These are phyloP conservation scores for Domatiomyces catenatus DNA, from an alignment of 2,329 filamentous ascomycete genomes.

Conservation along the genomic window DNA sequence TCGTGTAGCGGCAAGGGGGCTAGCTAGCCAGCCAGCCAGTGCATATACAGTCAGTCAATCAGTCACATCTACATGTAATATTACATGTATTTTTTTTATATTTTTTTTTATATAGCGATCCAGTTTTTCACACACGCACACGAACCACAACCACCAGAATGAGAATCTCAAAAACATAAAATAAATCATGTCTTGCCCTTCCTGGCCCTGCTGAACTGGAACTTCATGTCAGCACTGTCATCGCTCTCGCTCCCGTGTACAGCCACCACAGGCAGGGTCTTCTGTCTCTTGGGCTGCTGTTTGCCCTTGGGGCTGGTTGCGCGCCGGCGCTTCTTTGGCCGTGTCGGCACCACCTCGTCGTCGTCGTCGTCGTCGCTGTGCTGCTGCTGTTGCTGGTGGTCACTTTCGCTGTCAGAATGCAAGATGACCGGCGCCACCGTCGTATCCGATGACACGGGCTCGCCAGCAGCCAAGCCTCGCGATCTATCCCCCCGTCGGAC, in stretches of 20 bases:
- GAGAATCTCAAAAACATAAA: neutral
- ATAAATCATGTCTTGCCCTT: neutral
- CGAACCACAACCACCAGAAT: neutral
- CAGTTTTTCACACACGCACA: neutral
- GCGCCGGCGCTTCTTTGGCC: conserved; percentile 11
- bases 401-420: conserved; percentile 2
- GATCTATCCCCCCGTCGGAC: conserved; percentile 19
- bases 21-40: too few relatives aligned
- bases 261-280: conserved; percentile 19
- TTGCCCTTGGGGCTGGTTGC: conserved; percentile 3
- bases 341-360: conserved; percentile 14
- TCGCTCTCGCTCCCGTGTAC: conserved; percentile 18
- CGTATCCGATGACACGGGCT: too few relatives aligned
- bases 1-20: too few relatives aligned
- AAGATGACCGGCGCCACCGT: too few relatives aligned
- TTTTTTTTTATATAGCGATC: neutral
- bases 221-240: conserved; percentile 44
- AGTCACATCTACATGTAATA: neutral
- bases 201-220: conserved; percentile 37
- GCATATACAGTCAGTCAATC: too few relatives aligned
- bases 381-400: too few relatives aligned
- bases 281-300: conserved; percentile 15
- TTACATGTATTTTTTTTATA: neutral
- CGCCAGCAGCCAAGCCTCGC: neutral
- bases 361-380: conserved; percentile 2